phyloP scores from a whole-genome alignment of 176 grass and related monocot genomes.

The Melocanna baccifera region DNA sequence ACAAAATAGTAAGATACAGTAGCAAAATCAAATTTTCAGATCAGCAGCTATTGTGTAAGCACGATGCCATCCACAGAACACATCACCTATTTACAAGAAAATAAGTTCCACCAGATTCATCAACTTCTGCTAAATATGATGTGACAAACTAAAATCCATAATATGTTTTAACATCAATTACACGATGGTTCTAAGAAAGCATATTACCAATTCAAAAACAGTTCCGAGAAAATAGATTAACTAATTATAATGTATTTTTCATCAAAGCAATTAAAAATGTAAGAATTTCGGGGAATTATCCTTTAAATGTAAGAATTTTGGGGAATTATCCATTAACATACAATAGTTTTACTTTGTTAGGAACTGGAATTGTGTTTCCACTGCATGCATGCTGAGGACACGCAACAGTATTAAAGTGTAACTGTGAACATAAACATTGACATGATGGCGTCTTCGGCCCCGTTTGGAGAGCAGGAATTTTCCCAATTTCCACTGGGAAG shows the following conservation, averaged over 20 bases:
- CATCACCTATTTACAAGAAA: neutral
- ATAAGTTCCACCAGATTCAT: neutral
- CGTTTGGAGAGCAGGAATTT: neutral
- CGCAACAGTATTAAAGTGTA: neutral
- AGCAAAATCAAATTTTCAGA: conserved; percentile 11
- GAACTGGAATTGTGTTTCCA: neutral
- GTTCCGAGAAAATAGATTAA: neutral
- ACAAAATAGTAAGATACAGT: neutral
- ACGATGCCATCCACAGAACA: neutral
- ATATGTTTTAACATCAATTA: neutral
- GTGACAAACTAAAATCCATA: neutral
- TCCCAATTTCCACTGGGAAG: too few relatives aligned
- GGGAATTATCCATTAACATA: neutral
- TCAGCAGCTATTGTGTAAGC: neutral
- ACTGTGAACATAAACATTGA: neutral
- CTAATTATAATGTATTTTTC: neutral
- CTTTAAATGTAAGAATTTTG: neutral
- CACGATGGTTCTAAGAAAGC: neutral
- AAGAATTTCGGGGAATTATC: neutral
- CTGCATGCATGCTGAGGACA: neutral
- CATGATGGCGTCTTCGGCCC: neutral
- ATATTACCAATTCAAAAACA: neutral
- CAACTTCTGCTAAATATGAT: neutral
- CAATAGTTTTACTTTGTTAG: neutral
- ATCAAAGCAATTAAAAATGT: neutral